These are phyloP conservation scores for Hypoxylon sp. DNA, from an alignment of 2,329 filamentous ascomycete species.

Conservation along the genomic window DNA sequence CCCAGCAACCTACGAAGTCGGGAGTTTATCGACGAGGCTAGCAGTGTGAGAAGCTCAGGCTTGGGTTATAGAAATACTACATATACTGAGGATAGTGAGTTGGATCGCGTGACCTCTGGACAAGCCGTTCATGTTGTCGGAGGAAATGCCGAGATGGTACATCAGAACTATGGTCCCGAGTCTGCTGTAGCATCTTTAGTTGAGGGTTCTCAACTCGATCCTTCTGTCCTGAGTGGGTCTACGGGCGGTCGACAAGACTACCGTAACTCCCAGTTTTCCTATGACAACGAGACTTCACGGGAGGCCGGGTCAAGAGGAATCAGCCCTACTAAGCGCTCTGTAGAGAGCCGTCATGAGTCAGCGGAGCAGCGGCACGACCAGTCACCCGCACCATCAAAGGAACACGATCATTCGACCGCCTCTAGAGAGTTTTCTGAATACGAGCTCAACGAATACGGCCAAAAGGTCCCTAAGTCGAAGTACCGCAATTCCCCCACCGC, in stretches of 20 bases:
- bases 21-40: conserved; percentile 73
- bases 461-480: conserved; percentile 64
- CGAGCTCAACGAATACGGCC: conserved; percentile 71
- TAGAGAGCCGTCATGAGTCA: conserved; percentile 58
- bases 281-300: conserved; percentile 45
- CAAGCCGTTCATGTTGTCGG: conserved; percentile 80
- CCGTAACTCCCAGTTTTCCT: conserved; percentile 54
- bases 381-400: conserved; percentile 57
- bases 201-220: conserved; percentile 78
- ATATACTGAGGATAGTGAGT: conserved; percentile 68
- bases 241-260: conserved; percentile 66
- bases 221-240: conserved; percentile 77
- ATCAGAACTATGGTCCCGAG: conserved; percentile 81
- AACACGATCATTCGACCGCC: conserved; percentile 48
- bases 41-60: conserved; percentile 66
- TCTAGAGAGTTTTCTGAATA: conserved; percentile 69
- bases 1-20: conserved; percentile 63
- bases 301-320: conserved; percentile 51
- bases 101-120: conserved; percentile 73
- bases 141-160: conserved; percentile 82
- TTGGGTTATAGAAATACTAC: conserved; percentile 68
- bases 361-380: conserved; percentile 59
- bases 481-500: conserved; percentile 68
- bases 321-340: conserved; percentile 60
- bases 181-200: conserved; percentile 90